Base-by-base conservation (phyloP, 306 rosid genomes). In the Vachellia collinsii region DNA sequence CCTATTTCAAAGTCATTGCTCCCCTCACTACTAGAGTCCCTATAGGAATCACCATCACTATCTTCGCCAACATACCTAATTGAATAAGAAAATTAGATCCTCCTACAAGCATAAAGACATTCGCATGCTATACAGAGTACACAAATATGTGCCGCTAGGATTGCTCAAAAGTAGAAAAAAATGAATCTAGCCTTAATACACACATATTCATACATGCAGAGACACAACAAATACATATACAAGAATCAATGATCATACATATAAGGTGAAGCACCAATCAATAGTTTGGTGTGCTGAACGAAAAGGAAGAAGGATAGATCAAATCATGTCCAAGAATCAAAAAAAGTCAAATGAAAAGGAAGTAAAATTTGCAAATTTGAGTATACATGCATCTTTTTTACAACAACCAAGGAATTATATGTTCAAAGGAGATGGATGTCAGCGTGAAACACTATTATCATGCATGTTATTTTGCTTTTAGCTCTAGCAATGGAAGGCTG, bases 11-110 rank as follows among this genome's bases (percentile, higher is more conserved):
- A 82, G 75, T 91, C 98, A 75, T 90, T 88, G 87, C 97, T 94
- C 59, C 91, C 94, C 58, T 91, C 97, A 17, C 97, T 94, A 78
- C 98, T 90, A 48, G 94, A 90, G 84, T 92, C 97, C 82, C 85
- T 80, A 74, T 70, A 88, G 75, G 64, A 87, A 80, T 92, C 97
- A 64, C 61, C 54, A 34, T 92, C 97, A 74, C 88, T 86, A 74
- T 91, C 97, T 83, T 90, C 92, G 62, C 87, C 68, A 25, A 29
- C 70, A 80, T 64, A 89, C 91, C 97, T 91, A 86, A 58, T 77
- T 72, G 58, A 67, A 83, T 13, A 29, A 77, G 58, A 77, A 83
- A 79, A 69, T 25, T 36, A 80, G 75, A 74, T 25, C 72, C 14
- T 6, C 69, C 79, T 58, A 75, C 76, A 66, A 79, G 37, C 22